Evolutionary conservation across 2,329 filamentous ascomycete species (phyloP).

Genomic region (Zymoseptoria pseudotritici): DNA sequence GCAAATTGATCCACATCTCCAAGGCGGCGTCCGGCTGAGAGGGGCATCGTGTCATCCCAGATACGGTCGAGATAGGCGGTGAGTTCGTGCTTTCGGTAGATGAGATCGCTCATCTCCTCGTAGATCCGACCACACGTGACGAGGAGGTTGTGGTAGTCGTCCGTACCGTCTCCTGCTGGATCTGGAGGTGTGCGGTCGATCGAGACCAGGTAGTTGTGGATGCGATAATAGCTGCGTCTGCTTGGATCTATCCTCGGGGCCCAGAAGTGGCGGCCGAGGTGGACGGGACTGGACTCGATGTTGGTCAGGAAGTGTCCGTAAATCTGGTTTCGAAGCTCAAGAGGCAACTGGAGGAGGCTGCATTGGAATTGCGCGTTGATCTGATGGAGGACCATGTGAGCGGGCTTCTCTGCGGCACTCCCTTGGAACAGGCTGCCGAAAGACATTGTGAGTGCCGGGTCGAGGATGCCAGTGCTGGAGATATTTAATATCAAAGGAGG

Average conservation of each 20-base stretch:
- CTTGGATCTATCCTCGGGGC: background rate
- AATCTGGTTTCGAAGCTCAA: background rate
- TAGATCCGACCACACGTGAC: slow-evolving; percentile 2
- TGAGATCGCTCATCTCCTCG: slow-evolving; percentile 1
- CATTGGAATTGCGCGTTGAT: background rate
- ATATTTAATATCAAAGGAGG: background rate
- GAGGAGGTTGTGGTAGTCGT: background rate
- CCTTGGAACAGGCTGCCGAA: background rate
- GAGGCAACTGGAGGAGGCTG: background rate
- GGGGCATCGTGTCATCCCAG: background rate
- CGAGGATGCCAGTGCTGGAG: background rate
- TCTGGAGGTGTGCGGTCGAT: background rate
- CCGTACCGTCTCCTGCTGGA: background rate
- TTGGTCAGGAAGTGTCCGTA: background rate
- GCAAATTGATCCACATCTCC: background rate
- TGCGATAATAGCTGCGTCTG: background rate
- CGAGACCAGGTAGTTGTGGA: background rate
- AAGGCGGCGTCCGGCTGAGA: background rate
- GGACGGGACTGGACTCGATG: background rate
- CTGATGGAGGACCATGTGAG: background rate
- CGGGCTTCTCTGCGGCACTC: background rate
- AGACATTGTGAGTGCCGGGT: background rate
- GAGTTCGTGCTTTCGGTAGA: slow-evolving; percentile 5
- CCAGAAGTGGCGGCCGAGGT: background rate
- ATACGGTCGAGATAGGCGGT: background rate